phyloP scores from a whole-genome alignment of 306 rosid genomes.

The Corylus americana region DNA sequence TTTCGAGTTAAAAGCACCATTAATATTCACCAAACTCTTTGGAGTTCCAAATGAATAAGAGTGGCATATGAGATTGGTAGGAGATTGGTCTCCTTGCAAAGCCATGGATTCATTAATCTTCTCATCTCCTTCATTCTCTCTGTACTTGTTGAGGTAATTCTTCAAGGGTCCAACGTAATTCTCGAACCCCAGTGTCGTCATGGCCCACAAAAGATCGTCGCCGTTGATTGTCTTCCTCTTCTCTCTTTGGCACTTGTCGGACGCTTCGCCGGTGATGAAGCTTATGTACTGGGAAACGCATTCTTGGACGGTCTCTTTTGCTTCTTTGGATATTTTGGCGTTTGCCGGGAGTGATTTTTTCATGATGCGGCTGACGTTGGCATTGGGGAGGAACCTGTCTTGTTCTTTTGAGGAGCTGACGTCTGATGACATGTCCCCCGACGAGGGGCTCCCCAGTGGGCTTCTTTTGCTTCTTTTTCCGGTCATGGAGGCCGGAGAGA shows the following conservation, averaged over 20 bases:
- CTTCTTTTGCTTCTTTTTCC: conserved; percentile 57
- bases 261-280: conserved; percentile 92
- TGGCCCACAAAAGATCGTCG: conserved; percentile 89
- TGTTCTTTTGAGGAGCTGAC: conserved; percentile 58
- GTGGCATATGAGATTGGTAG: conserved; percentile 11
- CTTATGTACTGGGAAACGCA: conserved; percentile 92
- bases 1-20: conserved; percentile 28
- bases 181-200: conserved; percentile 83
- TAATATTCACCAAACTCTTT: conserved; percentile 23
- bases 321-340: conserved; percentile 84
- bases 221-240: conserved; percentile 89
- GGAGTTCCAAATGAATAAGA: conserved; percentile 44
- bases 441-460: conserved; percentile 73
- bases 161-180: conserved; percentile 76
- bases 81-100: conserved; percentile 44
- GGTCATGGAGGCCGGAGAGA: conserved; percentile 36
- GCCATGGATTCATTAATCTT: conserved; percentile 40
- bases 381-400: conserved; percentile 83
- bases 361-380: conserved; percentile 87
- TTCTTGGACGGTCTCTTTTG: conserved; percentile 83
- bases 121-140: conserved; percentile 66
- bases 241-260: conserved; percentile 80
- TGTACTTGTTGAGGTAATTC: conserved; percentile 62
- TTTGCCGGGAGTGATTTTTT: conserved; percentile 79
- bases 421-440: conserved; percentile 59